A percentile compares a stretch with the other conserved stretches of the same genome.
Conservation (phyloP, 2,329 filamentous ascomycete species). For the Fonsecaea pedrosoi region DNA sequence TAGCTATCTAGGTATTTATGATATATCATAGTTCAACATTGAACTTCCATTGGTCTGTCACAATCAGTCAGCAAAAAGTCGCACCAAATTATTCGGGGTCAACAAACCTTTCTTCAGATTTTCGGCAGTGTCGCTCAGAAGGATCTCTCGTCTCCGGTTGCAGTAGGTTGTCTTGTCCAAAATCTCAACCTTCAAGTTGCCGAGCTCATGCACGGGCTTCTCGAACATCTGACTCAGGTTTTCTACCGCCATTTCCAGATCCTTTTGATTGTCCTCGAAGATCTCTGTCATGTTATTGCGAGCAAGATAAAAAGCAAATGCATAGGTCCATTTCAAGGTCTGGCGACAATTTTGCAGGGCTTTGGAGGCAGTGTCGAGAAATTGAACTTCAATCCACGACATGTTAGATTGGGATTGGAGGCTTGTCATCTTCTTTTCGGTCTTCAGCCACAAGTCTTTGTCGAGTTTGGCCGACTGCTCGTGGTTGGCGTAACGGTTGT, state of each 20-base stretch:
- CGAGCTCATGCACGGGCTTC: conserved; percentile 87
- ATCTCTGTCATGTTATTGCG: conserved; percentile 96
- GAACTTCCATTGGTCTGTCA: conserved; percentile 54
- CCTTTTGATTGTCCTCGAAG: conserved; percentile 98
- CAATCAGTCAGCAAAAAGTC: conserved; percentile 20
- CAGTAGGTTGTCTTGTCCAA: conserved; percentile 99
- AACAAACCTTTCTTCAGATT: conserved; percentile 83
- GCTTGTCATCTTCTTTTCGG: conserved; percentile 98
- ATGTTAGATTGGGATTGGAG: conserved; percentile 91
- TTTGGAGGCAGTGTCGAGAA: conserved; percentile 89
- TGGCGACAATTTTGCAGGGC: conserved; percentile 96
- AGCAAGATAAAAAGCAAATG: conserved; percentile 96
- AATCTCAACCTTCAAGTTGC: conserved; percentile 91
- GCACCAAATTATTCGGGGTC: neutral
- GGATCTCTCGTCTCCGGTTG: conserved; percentile 85
- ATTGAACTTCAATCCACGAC: conserved; percentile 99
- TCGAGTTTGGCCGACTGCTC: conserved; percentile 96
- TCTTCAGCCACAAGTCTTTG: conserved; percentile 94
- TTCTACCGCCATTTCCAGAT: conserved; percentile 96
- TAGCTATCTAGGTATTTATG: conserved; percentile 7
- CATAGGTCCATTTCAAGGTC: conserved; percentile 98
- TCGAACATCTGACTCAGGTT: conserved; percentile 99
- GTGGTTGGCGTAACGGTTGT: conserved; percentile 98
- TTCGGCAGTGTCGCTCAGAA: conserved; percentile 90
- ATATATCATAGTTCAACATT: conserved; percentile 50